A percentile compares a stretch with the other conserved stretches of the same genome.
phyloP scores from a whole-genome alignment of 176 grass and related monocot genomes.

The Oryza glaberrima region DNA sequence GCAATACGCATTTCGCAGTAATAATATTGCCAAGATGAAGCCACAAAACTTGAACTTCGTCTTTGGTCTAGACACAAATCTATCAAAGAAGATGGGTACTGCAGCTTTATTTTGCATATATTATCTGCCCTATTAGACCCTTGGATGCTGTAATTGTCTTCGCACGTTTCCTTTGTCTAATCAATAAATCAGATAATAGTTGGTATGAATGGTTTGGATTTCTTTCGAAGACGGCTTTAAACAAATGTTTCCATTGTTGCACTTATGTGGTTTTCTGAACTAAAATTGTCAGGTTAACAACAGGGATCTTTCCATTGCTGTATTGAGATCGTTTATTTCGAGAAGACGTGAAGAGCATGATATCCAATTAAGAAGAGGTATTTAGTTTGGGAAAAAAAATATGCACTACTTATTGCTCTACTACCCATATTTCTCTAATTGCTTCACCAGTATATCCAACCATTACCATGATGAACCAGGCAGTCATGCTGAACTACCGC shows the following conservation, averaged over 20 bases:
- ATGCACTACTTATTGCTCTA: not conserved
- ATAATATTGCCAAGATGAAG: too few species aligned
- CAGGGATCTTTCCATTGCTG: slow-evolving; percentile 58
- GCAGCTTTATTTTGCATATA: not conserved
- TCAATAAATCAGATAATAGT: not conserved
- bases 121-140: not conserved
- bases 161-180: not conserved
- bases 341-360: slow-evolving; percentile 52
- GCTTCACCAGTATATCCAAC: not conserved
- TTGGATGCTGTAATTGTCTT: not conserved
- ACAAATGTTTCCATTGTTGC: not conserved
- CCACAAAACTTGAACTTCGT: too few species aligned
- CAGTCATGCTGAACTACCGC: slow-evolving; percentile 25
- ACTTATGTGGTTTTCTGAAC: not conserved
- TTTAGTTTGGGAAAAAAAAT: not conserved
- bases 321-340: slow-evolving; percentile 53
- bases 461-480: slow-evolving; percentile 17
- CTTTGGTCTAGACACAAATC: too few species aligned
- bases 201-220: not conserved
- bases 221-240: not conserved
- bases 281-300: slow-evolving; percentile 52
- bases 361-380: slow-evolving; percentile 22
- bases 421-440: not conserved
- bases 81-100: not conserved
- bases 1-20: too few species aligned